Conservation (phyloP, 345 rosid genomes). For the Gossypium mustelinum region DNA sequence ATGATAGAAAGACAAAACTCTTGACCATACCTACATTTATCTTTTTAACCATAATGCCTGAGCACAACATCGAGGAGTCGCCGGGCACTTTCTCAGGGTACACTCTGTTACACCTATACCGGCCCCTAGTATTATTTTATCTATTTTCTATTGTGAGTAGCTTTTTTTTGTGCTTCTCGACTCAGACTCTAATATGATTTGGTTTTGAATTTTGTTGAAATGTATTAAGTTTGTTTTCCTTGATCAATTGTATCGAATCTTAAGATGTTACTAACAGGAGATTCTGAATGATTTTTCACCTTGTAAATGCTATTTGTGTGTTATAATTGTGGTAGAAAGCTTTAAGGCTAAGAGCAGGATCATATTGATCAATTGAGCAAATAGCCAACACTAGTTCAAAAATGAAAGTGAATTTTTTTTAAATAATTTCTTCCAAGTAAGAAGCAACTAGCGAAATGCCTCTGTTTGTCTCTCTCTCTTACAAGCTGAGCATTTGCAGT, state of each 20-base stretch:
- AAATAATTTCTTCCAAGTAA: neutral
- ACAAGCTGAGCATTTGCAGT: neutral
- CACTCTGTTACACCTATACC: constrained; percentile 97
- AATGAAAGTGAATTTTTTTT: neutral
- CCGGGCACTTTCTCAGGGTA: constrained; percentile 98
- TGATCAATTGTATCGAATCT: too few relatives aligned
- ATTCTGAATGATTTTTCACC: neutral
- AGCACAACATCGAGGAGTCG: constrained; percentile 80
- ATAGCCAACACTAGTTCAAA: neutral
- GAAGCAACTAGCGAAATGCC: neutral
- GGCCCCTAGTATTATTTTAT: constrained; percentile 66
- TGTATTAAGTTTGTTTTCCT: neutral
- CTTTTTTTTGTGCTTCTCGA: constrained; percentile 12
- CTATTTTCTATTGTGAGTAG: constrained; percentile 61
- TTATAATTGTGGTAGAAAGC: neutral
- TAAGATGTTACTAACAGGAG: neutral
- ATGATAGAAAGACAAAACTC: neutral
- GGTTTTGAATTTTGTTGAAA: neutral
- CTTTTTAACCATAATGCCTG: constrained; percentile 50
- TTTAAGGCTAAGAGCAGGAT: neutral
- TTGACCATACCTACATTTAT: neutral
- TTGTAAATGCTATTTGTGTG: neutral
- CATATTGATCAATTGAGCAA: neutral
- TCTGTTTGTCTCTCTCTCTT: neutral
- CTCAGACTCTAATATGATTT: neutral